These are phyloP conservation scores for Madurella fahalii DNA, from an alignment of 2,329 filamentous ascomycete species.

Conservation along the genomic window DNA sequence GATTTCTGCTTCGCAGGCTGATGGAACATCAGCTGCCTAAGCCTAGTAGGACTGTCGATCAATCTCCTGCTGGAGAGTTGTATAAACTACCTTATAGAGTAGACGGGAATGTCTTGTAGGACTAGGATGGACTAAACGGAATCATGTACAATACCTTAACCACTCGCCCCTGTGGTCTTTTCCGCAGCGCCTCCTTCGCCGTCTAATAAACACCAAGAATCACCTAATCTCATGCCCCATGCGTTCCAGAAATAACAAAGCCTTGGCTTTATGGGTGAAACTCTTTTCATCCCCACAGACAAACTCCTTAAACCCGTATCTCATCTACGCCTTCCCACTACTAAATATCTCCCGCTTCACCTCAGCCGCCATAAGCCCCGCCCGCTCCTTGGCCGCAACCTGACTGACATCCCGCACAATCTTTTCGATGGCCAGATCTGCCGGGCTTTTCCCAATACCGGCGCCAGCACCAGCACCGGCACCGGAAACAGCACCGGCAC, in stretches of 20 bases:
- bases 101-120: not conserved
- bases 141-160: conserved; percentile 5
- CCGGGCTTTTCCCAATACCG: not conserved
- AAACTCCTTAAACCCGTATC: conserved; percentile 4
- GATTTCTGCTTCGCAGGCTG: not conserved
- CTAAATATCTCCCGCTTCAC: conserved; percentile 62
- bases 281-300: not conserved
- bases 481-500: conserved; percentile 26
- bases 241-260: no score
- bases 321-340: conserved; percentile 24
- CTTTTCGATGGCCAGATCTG: conserved; percentile 50
- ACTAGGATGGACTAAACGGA: not conserved
- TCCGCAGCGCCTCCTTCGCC: conserved; percentile 1
- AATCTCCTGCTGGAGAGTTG: not conserved
- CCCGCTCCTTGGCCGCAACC: conserved; percentile 58
- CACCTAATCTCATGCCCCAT: conserved; percentile 9
- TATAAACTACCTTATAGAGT: not conserved
- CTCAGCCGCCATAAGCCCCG: conserved; percentile 58
- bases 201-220: conserved; percentile 5
- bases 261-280: no score
- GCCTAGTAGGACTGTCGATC: not conserved
- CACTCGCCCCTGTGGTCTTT: not conserved
- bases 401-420: conserved; percentile 57
- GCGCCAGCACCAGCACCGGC: conserved; percentile 27
- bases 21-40: not conserved